Evolutionary conservation across 169 alveolate genomes (phyloP).

Genomic region (Plasmodium coatneyi): DNA sequence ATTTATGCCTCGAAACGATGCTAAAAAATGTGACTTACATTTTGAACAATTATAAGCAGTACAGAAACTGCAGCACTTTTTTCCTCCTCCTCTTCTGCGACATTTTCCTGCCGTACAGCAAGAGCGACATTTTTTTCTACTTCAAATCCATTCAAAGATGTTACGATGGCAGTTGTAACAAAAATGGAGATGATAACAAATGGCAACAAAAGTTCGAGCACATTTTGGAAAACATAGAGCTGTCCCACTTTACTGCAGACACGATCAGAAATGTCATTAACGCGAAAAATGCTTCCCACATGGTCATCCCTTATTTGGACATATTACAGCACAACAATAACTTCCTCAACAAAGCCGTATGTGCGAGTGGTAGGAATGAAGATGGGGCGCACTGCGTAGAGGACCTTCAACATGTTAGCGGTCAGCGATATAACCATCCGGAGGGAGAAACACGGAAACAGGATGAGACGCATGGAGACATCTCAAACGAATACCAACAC

Average conservation of each 20-base stretch:
- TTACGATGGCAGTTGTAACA: conserved; percentile 3
- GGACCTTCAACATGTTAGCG: not conserved
- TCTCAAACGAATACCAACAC: conserved; percentile 6
- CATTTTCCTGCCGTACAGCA: conserved; percentile 57
- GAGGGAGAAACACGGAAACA: not conserved
- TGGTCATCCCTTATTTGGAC: conserved; percentile 33
- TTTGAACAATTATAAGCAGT: conserved; percentile 69
- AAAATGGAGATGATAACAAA: not conserved
- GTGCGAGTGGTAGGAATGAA: not conserved
- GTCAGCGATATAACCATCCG: not conserved
- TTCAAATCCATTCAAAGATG: conserved; percentile 48
- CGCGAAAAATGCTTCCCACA: conserved; percentile 30
- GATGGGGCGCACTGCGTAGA: not conserved
- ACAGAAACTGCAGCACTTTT: conserved; percentile 58
- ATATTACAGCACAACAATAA: conserved; percentile 54
- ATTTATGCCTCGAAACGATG: conserved; percentile 53
- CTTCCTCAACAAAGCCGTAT: conserved; percentile 53
- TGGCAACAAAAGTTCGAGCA: conserved; percentile 3
- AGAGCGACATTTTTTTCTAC: conserved; percentile 24
- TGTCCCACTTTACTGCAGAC: conserved; percentile 37
- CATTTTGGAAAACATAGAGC: conserved; percentile 32
- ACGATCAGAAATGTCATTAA: conserved; percentile 8
- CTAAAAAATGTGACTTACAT: conserved; percentile 52
- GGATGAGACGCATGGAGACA: not conserved
- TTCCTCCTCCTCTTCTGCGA: conserved; percentile 56